Evolutionary conservation across 345 rosid species (phyloP), one percentile per base, ranked within the genome.

Genomic region (Aegle marmelos): DNA sequence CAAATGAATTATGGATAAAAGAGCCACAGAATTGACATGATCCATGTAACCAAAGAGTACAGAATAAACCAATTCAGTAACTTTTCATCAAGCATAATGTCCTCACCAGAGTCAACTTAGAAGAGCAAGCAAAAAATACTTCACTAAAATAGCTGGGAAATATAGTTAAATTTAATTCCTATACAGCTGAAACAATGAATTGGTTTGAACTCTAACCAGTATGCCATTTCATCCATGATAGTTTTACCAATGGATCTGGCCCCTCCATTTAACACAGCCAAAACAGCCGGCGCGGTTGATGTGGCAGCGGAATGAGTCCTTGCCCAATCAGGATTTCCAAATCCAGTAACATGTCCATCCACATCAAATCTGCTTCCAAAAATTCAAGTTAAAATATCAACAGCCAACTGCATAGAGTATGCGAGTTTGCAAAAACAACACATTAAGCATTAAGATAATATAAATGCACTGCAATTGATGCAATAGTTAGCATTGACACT

Each of bases 141-240:
- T 27, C 58, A 30, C 22, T 11, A 11, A 48, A 74, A 31, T 28
- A 11, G 6, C 68, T 25, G 45, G 56, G 50, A 7, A 73, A 24
- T 21, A 3, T 30, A 36, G 22, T 17, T 53, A 67, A 54, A 67
- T 19, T 19, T 33, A 39, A 57, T 31, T 9, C 37, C 14, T 19
- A 19, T 41, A 50, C 34, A 8, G 27, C 27, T 22, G 10, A 37
- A 45, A 45, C 11, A 48, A 64, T 24, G 73, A 76, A 73, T 27
- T 68, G 39, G 48, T 7, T 54, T 45, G 9, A 56, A 28, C 17
- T 41, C 82, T 65, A 68, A 91, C 98, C 98, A 85, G 86, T 89
- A 92, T 7, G 98, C 98, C 98, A 95, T 91, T 87, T 95, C 98
- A 85, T 95, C 97, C 98, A 90, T 93, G 60, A 92, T 84, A 74